phyloP scores from a whole-genome alignment of 108 stramenopile genomes.

The Cyclotella choctawhatcheeana region DNA sequence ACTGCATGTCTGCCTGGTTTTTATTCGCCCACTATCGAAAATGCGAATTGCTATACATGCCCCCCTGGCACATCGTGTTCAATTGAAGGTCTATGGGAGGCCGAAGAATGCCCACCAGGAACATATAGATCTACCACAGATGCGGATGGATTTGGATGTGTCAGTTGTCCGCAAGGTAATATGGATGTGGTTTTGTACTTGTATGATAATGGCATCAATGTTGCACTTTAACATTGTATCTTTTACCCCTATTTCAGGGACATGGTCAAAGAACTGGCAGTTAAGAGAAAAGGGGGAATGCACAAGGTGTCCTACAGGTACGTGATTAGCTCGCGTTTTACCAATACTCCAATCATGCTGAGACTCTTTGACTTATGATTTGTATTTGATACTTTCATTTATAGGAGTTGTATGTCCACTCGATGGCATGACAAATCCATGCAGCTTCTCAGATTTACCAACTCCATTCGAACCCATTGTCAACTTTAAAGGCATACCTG shows the following conservation, averaged over 20 bases:
- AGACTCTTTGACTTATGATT: not conserved
- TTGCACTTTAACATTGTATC: slow-evolving; percentile 38
- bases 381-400: not conserved
- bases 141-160: slow-evolving; percentile 51
- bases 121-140: slow-evolving; percentile 40
- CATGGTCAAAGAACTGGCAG: slow-evolving; percentile 91
- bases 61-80: slow-evolving; percentile 46
- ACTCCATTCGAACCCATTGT: slow-evolving; percentile 80
- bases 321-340: not conserved
- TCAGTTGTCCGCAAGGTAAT: slow-evolving; percentile 84
- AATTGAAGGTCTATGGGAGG: slow-evolving; percentile 38
- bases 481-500: slow-evolving; percentile 65
- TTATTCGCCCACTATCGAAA: slow-evolving; percentile 81
- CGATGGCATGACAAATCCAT: slow-evolving; percentile 82
- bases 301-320: slow-evolving; percentile 70
- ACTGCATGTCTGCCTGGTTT: slow-evolving; percentile 72
- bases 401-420: slow-evolving; percentile 69
- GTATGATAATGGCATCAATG: slow-evolving; percentile 57
- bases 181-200: slow-evolving; percentile 14
- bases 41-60: slow-evolving; percentile 43
- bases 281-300: slow-evolving; percentile 84
- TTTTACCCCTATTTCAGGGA: slow-evolving; percentile 52
- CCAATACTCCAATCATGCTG: too few relatives aligned
- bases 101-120: slow-evolving; percentile 49
- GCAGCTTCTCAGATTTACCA: slow-evolving; percentile 71